Base-by-base conservation (phyloP, 2,329 filamentous ascomycete genomes). In the Colletotrichum camelliae region DNA sequence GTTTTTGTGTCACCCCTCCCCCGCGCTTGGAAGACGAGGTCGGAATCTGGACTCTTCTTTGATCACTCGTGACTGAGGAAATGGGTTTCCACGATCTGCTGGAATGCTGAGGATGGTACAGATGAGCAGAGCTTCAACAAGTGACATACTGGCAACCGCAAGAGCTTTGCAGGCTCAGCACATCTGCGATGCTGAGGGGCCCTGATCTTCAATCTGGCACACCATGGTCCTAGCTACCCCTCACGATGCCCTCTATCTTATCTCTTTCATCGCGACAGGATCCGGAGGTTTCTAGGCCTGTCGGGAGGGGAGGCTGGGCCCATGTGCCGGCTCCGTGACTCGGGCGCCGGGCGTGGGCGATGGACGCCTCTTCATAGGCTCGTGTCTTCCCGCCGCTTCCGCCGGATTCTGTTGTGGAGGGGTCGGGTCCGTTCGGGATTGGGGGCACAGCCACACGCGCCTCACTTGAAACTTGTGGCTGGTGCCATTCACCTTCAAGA, bases 321-420 rank as follows among this genome's bases (percentile, higher is more conserved):
- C 64, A 76, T 76, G 70, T 69, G 70, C 8, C 52, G 57, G 43
- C n/a, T 52, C 16, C 58, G 39, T 71, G 39, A 64, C 58, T 62
- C 67, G 67, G 60, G 21, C 21, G n/a, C 39, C 31, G 27, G 39
- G 24, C 68, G 43, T 71, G 68, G 60, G 68, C 35, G 31, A 37
- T 55, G 68, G 18, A 13, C 21, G 57, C 48, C 8, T 27, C 37
- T 37, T 65, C 12, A 64, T 39, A 67, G 64, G 70, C 31, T 73
- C 67, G 29, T n/a, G 37, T 6, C 31, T 37, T 64, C 31, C 16
- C 48, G 55, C 35, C 33, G 15, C 52, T 60, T 68, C 66, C 55
- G 55, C 21, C 24, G 33, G 39, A 24, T 66, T 52, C 39, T 35
- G 62, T 5, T 12, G 31, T 33, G 58, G 58, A 35, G 29, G 35